Conservation (phyloP, 2,329 filamentous ascomycete species). For the Gaeumannomyces sp. region DNA sequence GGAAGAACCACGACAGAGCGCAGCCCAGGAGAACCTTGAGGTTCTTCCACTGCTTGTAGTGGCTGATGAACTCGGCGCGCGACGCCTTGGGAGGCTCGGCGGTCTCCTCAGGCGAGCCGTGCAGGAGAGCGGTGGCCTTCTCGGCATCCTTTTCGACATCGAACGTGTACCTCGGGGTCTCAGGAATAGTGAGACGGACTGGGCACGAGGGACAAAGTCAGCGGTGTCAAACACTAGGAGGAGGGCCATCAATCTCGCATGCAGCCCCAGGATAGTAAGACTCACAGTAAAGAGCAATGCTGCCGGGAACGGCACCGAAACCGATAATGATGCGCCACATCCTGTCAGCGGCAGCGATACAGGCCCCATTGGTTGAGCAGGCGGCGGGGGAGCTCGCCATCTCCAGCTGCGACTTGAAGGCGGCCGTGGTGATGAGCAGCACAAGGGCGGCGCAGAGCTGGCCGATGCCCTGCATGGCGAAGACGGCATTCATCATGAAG, state of each 20-base stretch:
- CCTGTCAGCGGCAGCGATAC: conserved; percentile 69
- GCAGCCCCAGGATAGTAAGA: neutral
- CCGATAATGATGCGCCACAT: conserved; percentile 82
- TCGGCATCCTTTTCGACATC: conserved; percentile 70
- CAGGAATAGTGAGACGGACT: conserved; percentile 65
- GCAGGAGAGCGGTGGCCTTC: conserved; percentile 49
- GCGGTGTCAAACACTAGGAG: neutral
- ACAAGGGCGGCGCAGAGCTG: conserved; percentile 71
- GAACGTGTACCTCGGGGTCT: conserved; percentile 84
- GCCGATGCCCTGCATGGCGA: conserved; percentile 81
- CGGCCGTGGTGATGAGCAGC: conserved; percentile 66
- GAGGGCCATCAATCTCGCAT: neutral
- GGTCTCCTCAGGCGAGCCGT: neutral
- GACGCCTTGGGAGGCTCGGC: conserved; percentile 39
- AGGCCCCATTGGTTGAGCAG: conserved; percentile 41
- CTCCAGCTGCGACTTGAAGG: conserved; percentile 48
- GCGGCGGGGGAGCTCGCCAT: neutral
- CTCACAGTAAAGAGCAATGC: conserved; percentile 70
- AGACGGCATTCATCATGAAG: conserved; percentile 82
- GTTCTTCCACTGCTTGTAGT: conserved; percentile 68
- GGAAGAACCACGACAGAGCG: conserved; percentile 77
- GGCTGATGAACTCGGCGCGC: conserved; percentile 62
- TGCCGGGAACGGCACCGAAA: conserved; percentile 73
- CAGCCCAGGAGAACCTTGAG: conserved; percentile 57
- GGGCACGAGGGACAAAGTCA: neutral